Conservation (phyloP, 2,329 filamentous ascomycete genomes). For the Acarospora socialis region DNA sequence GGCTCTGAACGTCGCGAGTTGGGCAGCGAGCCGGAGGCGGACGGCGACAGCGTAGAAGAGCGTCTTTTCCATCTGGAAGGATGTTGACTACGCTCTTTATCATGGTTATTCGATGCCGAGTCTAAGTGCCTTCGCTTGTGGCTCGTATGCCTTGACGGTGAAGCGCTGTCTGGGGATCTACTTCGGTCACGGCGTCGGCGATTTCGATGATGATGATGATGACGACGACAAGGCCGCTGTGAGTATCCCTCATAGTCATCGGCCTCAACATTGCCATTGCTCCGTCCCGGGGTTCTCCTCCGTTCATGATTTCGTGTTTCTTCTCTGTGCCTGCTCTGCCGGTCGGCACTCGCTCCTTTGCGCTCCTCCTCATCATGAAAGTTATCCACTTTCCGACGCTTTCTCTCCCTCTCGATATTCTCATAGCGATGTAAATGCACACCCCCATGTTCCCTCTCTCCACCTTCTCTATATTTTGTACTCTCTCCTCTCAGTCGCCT, state of each 20-base stretch:
- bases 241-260: background rate
- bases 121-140: constrained; percentile 3
- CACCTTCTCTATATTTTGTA: constrained; percentile 31
- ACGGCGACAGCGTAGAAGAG: constrained; percentile 12
- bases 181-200: constrained; percentile 4
- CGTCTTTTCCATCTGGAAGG: constrained; percentile 11
- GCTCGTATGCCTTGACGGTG: background rate
- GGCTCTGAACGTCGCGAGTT: constrained; percentile 10
- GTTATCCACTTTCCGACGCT: background rate
- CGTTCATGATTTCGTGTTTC: background rate
- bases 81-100: constrained; percentile 8
- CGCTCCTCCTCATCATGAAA: background rate
- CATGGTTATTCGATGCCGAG: constrained; percentile 10
- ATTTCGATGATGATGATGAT: constrained; percentile 4
- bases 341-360: background rate
- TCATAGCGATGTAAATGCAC: constrained; percentile 3
- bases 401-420: background rate
- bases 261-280: background rate
- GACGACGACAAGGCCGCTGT: constrained; percentile 1
- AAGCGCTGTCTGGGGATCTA: background rate
- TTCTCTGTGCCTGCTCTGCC: constrained; percentile 1
- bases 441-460: constrained; percentile 14
- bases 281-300: background rate
- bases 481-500: constrained; percentile 39
- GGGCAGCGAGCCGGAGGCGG: constrained; percentile 14